Percentiles rank a stretch among this genome's conserved stretches.
Conservation (phyloP, 2,329 filamentous ascomycete genomes). For the Bipolaris victoriae region DNA sequence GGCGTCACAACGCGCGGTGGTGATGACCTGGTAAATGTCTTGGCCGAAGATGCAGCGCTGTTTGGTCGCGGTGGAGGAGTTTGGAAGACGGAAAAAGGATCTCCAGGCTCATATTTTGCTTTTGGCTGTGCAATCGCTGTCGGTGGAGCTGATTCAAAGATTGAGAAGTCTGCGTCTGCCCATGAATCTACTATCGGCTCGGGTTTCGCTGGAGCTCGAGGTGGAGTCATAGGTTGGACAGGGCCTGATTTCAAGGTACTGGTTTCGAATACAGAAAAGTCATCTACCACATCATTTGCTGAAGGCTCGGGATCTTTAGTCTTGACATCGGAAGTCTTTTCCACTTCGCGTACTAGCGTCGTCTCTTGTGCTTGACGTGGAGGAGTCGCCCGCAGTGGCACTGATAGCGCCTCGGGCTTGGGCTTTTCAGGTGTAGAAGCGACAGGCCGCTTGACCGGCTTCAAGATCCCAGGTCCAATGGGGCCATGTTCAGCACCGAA, state of each 20-base stretch:
- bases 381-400: neutral
- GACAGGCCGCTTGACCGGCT: conserved; percentile 26
- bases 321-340: neutral
- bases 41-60: conserved; percentile 15
- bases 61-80: conserved; percentile 18
- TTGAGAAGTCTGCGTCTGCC: conserved; percentile 28
- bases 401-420: neutral
- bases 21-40: conserved; percentile 30
- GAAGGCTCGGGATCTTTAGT: neutral
- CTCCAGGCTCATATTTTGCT: conserved; percentile 17
- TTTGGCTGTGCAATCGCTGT: conserved; percentile 2
- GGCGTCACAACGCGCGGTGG: conserved; percentile 25
- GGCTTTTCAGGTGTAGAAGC: conserved; percentile 18
- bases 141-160: conserved; percentile 39
- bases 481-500: conserved; percentile 32
- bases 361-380: neutral
- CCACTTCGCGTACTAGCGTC: neutral
- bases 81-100: conserved; percentile 38
- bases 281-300: conserved; percentile 2
- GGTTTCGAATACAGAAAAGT: conserved; percentile 8
- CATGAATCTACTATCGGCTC: conserved; percentile 20
- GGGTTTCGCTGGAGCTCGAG: conserved; percentile 1
- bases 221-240: conserved; percentile 13
- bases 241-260: neutral
- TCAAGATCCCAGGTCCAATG: conserved; percentile 40